Base-by-base conservation (phyloP, 2,329 filamentous ascomycete genomes). In the Colletotrichum lini region DNA sequence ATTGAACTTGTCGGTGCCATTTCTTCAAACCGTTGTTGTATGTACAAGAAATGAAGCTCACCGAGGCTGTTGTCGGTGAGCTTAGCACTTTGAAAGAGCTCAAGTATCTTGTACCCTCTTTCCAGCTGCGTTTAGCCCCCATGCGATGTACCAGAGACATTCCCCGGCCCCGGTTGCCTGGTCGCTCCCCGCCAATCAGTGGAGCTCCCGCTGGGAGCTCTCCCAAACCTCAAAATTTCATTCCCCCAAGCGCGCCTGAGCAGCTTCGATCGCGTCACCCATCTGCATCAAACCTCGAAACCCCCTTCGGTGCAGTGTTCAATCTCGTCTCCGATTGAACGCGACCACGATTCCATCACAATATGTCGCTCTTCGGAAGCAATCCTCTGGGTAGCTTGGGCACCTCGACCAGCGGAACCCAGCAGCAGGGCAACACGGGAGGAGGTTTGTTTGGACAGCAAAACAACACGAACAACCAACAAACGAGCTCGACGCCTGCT, bases 401-500 rank as follows among this genome's bases (percentile, higher is more conserved):
- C 30, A 60, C 67, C 52, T 70, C 70, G 67, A 72, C 60, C 38
- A 65, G 23, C 62, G 62, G 62, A 44, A 54, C 30, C 38, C 64
- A 68, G 57, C 70, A 67, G 45, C 67, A 71, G 56, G 50, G 61
- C 44, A 66, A 57, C 49, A 67, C 63, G 10, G 72, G 72, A 52
- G 73, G 74, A 15, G 66, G 73, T 59, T 56, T 75, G 40, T 75
- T 75, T 72, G 73, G 73, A 59, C 73, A 75, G 65, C 70, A 62
- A 40, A 67, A 62, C 26, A 47, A 65, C 47, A 53, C 62, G 30
- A 73, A 47, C 35, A 70, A 65, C 49, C 72, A 71, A 49, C 72
- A 69, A 49, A 54, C 73, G 49, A 75, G 72, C 50, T 73, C 74
- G 23, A 73, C 77, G 62, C 78, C 79, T 53, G 64, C 65, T 5